Conservation (phyloP, 2,329 filamentous ascomycete genomes). For the Balansia obtecta region DNA sequence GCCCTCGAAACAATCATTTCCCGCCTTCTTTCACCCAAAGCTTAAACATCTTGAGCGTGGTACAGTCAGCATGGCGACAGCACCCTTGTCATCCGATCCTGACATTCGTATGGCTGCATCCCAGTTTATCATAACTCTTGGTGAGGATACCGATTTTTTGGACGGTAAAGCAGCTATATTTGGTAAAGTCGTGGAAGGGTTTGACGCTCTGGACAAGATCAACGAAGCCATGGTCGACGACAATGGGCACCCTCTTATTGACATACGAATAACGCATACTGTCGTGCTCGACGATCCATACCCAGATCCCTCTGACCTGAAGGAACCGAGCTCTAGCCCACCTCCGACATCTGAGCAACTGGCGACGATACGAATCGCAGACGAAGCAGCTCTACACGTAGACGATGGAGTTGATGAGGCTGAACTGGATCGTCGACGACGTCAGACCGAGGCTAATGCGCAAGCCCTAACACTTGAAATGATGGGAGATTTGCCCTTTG, state of each 20-base stretch:
- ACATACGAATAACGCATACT: slow-evolving; percentile 90
- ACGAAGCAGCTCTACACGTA: slow-evolving; percentile 72
- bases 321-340: slow-evolving; percentile 69
- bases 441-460: slow-evolving; percentile 82
- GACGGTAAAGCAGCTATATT: slow-evolving; percentile 94
- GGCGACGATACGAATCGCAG: slow-evolving; percentile 80
- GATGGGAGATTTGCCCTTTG: slow-evolving; percentile 94
- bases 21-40: slow-evolving; percentile 74
- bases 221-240: slow-evolving; percentile 82
- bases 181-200: slow-evolving; percentile 89
- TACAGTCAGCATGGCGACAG: slow-evolving; percentile 96
- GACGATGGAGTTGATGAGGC: slow-evolving; percentile 63
- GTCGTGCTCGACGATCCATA: slow-evolving; percentile 87
- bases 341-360: slow-evolving; percentile 74
- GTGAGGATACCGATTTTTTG: slow-evolving; percentile 77
- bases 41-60: slow-evolving; percentile 81
- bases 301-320: slow-evolving; percentile 63
- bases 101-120: slow-evolving; percentile 75
- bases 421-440: slow-evolving; percentile 63
- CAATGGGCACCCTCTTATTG: slow-evolving; percentile 75
- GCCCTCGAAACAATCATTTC: slow-evolving; percentile 62
- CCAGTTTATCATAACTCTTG: slow-evolving; percentile 88
- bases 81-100: slow-evolving; percentile 59
- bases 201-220: slow-evolving; percentile 87
- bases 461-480: slow-evolving; percentile 94